Evolutionary conservation across 768 basidiomycete species (phyloP).

Genomic region (Baorangia bicolor): DNA sequence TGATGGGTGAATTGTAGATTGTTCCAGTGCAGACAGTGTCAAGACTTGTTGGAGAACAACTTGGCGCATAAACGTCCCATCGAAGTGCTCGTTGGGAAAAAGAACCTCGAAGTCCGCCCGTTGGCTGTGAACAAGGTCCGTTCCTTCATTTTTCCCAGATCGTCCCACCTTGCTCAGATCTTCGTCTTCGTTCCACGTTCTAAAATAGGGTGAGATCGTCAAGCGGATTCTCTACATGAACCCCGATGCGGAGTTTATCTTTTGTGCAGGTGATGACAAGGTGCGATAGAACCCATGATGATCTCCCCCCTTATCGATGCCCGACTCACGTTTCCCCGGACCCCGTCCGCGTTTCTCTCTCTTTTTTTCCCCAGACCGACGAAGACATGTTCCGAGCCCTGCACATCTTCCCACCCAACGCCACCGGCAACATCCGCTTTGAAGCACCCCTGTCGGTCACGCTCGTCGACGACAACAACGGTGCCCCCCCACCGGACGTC

Average conservation of each 20-base stretch:
- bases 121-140: constrained; percentile 88
- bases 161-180: not conserved
- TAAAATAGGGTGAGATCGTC: constrained; percentile 83
- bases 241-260: constrained; percentile 92
- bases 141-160: not conserved
- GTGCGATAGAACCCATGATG: constrained; percentile 34
- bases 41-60: constrained; percentile 94
- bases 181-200: not conserved
- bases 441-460: constrained; percentile 55
- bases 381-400: constrained; percentile 99
- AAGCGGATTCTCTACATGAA: constrained; percentile 91
- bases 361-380: too few relatives aligned
- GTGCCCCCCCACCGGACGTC: constrained; percentile 40
- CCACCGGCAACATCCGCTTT: constrained; percentile 44
- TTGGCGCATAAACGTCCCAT: constrained; percentile 91
- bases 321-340: constrained; percentile 1
- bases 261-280: constrained; percentile 99
- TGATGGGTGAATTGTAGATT: constrained; percentile 41
- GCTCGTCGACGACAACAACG: constrained; percentile 27
- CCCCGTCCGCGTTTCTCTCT: not conserved
- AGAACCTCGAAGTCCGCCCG: constrained; percentile 96
- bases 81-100: constrained; percentile 96
- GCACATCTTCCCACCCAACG: constrained; percentile 50
- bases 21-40: constrained; percentile 96
- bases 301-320: not conserved